A percentile compares a stretch with the other conserved stretches of the same genome.
Conservation (phyloP, 306 rosid species). For the Psophocarpus tetragonolobus region DNA sequence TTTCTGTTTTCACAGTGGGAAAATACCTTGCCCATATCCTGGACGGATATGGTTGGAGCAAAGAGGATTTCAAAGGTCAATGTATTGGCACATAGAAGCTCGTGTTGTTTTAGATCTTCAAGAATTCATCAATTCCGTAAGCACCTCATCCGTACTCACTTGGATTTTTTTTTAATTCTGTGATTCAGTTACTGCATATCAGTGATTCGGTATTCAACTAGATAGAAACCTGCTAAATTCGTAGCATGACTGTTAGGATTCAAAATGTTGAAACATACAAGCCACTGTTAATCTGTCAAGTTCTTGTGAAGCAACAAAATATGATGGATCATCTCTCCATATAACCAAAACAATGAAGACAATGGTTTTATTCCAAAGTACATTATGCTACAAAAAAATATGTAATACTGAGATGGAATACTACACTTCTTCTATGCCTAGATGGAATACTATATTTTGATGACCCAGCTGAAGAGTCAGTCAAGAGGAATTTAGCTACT, state of each 20-base stretch:
- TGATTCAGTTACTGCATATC: constrained; percentile 10
- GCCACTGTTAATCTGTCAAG: neutral
- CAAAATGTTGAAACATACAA: neutral
- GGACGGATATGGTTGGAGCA: constrained; percentile 94
- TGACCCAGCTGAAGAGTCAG: neutral
- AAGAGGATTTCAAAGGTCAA: constrained; percentile 86
- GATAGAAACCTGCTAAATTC: neutral
- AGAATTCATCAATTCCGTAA: constrained; percentile 67
- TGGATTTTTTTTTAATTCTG: neutral
- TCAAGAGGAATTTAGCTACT: neutral
- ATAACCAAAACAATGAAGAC: neutral
- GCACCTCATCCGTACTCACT: constrained; percentile 30
- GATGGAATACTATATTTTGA: neutral
- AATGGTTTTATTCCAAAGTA: neutral
- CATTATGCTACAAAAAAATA: neutral
- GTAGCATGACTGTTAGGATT: neutral
- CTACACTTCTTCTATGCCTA: no score
- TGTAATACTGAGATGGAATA: neutral
- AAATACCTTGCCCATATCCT: constrained; percentile 87
- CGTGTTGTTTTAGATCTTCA: constrained; percentile 95
- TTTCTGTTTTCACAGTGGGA: constrained; percentile 51
- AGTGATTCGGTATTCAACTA: neutral
- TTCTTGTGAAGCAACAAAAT: neutral
- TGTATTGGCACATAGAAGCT: constrained; percentile 99
- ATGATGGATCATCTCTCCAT: neutral